These are phyloP conservation scores for Penicillium sp. DNA, from an alignment of 2,329 filamentous ascomycete genomes.

Conservation along the genomic window DNA sequence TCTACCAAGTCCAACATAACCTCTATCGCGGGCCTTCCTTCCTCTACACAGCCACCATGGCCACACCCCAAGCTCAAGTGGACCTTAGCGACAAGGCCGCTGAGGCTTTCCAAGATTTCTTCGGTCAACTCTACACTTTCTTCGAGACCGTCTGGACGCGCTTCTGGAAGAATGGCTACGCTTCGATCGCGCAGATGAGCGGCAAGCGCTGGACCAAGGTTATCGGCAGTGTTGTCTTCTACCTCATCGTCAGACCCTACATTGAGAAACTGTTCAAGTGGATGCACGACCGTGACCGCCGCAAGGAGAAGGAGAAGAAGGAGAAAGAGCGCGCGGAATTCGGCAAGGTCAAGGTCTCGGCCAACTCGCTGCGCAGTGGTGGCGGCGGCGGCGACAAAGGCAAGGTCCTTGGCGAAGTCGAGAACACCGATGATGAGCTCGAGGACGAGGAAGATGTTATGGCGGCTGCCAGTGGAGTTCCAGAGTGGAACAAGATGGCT, in stretches of 20 bases:
- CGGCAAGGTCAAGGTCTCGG: conserved; percentile 57
- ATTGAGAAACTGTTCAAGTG: conserved; percentile 67
- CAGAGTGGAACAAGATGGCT: conserved; percentile 69
- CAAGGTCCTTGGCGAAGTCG: conserved; percentile 44
- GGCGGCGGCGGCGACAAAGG: conserved; percentile 59
- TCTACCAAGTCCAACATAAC: background rate
- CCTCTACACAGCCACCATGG: conserved; percentile 23
- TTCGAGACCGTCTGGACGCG: conserved; percentile 28
- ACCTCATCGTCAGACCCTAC: conserved; percentile 73
- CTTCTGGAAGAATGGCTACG: conserved; percentile 43
- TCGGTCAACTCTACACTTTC: conserved; percentile 29
- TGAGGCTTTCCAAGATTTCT: conserved; percentile 33
- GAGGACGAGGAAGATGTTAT: conserved; percentile 45
- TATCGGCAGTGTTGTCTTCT: conserved; percentile 70
- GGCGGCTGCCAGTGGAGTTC: conserved; percentile 49
- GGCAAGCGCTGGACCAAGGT: conserved; percentile 63
- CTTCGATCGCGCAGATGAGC: conserved; percentile 47
- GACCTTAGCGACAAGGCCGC: conserved; percentile 26
- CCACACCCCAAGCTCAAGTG: conserved; percentile 6
- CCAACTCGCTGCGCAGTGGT: conserved; percentile 65
- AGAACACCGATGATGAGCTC: conserved; percentile 44
- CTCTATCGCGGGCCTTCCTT: background rate
- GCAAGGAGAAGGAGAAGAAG: conserved; percentile 56
- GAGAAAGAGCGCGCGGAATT: conserved; percentile 54
- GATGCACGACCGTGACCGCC: conserved; percentile 44